Conservation (phyloP, 257 asterid species). For the Nicotiana paniculata region DNA sequence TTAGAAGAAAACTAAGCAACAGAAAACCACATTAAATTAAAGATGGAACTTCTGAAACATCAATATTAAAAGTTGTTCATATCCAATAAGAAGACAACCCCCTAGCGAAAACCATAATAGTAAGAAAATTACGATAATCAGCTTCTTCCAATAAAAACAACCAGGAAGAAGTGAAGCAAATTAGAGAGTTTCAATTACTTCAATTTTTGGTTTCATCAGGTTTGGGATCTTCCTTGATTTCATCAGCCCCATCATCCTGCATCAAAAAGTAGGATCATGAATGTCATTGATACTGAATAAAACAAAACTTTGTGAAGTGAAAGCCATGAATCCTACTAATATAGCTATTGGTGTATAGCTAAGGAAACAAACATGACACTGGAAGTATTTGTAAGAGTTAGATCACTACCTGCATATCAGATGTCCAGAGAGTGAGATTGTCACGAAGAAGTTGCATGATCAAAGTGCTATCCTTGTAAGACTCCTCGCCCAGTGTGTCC, state of each 20-base stretch:
- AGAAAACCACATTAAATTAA: constrained; percentile 4
- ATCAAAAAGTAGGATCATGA: neutral
- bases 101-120: constrained; percentile 1
- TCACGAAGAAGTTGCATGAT: constrained; percentile 89
- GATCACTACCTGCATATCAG: constrained; percentile 69
- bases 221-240: constrained; percentile 67
- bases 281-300: neutral
- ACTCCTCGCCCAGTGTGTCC: constrained; percentile 90
- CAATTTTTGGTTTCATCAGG: constrained; percentile 36
- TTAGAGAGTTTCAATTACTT: constrained; percentile 7
- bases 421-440: constrained; percentile 82
- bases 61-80: constrained; percentile 2
- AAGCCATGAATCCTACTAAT: neutral
- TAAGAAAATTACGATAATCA: constrained; percentile 3
- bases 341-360: neutral
- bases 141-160: constrained; percentile 24
- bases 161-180: constrained; percentile 15
- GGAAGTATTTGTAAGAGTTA: neutral
- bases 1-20: neutral
- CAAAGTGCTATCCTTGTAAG: constrained; percentile 95
- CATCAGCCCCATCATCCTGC: constrained; percentile 76
- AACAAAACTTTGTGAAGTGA: neutral
- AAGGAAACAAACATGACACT: neutral
- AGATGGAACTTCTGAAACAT: constrained; percentile 4
- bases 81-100: neutral